Conservation (phyloP, 2,329 filamentous ascomycete species). For the Gremmenia infestans region DNA sequence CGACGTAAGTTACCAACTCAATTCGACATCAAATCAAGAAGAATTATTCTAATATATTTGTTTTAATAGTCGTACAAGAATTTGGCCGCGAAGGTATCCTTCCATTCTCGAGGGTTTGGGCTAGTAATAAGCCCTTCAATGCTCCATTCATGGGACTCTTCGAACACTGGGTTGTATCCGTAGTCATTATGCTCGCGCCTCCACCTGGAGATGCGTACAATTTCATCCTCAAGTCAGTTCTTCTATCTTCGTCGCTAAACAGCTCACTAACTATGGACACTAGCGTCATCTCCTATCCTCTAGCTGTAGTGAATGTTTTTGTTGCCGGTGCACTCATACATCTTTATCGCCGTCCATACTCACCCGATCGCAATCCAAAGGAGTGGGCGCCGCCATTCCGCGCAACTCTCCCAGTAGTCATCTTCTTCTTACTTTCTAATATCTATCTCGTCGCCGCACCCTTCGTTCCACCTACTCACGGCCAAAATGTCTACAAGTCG, state of each 20-base stretch:
- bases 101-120: conserved; percentile 57
- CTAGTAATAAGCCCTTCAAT: conserved; percentile 59
- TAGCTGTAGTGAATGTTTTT: conserved; percentile 53
- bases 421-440: conserved; percentile 58
- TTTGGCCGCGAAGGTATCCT: conserved; percentile 62
- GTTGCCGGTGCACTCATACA: conserved; percentile 49
- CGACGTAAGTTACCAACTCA: conserved; percentile 33
- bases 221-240: conserved; percentile 51
- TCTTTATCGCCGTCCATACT: conserved; percentile 45
- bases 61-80: conserved; percentile 50
- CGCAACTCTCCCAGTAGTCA: conserved; percentile 47
- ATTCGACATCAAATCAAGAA: neutral
- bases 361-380: conserved; percentile 44
- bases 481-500: conserved; percentile 48
- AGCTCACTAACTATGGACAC: conserved; percentile 1
- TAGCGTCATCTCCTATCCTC: conserved; percentile 60
- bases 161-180: conserved; percentile 58
- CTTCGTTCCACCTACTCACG: conserved; percentile 48
- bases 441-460: conserved; percentile 56
- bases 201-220: conserved; percentile 64
- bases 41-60: neutral
- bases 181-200: conserved; percentile 62
- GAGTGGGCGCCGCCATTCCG: conserved; percentile 50
- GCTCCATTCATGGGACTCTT: conserved; percentile 57
- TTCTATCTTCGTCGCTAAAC: neutral